Percentiles rank a stretch among this genome's conserved stretches.
These are phyloP conservation scores for Hygrophoropsis aurantiaca DNA, from an alignment of 768 basidiomycete species.

Conservation along the genomic window DNA sequence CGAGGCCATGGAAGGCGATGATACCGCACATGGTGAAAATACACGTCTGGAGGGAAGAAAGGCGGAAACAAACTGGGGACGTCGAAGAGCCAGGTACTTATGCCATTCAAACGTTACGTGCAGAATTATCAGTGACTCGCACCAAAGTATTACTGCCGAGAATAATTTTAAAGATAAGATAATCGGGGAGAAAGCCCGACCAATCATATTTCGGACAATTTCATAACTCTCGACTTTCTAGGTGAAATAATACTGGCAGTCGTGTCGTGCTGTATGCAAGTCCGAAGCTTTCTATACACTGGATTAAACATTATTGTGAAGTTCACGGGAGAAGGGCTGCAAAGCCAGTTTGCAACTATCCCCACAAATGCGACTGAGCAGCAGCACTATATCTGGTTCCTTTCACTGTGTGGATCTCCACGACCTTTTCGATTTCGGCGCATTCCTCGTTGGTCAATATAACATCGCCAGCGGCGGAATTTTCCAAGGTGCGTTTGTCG, in stretches of 20 bases:
- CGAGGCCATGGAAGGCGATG: conserved; percentile 78
- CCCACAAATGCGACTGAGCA: conserved; percentile 29
- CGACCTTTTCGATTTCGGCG: conserved; percentile 36
- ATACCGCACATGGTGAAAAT: conserved; percentile 82
- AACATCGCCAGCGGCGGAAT: conserved; percentile 43
- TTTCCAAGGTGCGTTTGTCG: conserved; percentile 43
- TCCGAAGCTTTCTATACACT: background rate
- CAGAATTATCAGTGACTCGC: conserved; percentile 9
- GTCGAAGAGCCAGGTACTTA: conserved; percentile 1
- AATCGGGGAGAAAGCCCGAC: conserved; percentile 2
- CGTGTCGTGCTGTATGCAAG: background rate
- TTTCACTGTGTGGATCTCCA: conserved; percentile 35
- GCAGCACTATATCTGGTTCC: conserved; percentile 38
- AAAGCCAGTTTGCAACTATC: conserved; percentile 11
- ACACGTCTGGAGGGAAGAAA: background rate
- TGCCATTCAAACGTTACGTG: conserved; percentile 2
- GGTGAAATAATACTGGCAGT: too few relatives aligned
- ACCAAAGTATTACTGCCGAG: conserved; percentile 1
- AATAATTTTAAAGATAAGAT: conserved; percentile 5
- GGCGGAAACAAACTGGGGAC: too few relatives aligned
- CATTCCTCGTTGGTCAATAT: conserved; percentile 40
- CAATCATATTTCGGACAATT: background rate
- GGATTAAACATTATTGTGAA: background rate
- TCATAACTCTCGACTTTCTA: too few relatives aligned
- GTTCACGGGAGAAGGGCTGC: background rate